phyloP scores from a whole-genome alignment of 352 stramenopile species.

The Phytopythium sindhum region DNA sequence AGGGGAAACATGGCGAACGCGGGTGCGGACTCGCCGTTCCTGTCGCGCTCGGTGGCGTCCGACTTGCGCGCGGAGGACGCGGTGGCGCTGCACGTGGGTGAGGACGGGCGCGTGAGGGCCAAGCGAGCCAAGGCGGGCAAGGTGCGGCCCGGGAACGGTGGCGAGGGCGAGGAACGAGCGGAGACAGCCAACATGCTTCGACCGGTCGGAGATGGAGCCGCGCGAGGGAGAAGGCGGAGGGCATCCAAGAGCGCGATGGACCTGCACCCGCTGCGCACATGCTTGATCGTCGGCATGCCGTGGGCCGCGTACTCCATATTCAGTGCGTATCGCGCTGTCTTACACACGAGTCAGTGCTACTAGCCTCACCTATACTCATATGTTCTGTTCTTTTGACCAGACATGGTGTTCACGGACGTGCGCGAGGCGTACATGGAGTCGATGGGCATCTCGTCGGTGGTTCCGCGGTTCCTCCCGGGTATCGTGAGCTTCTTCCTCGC shows the following conservation, averaged over 20 bases:
- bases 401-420: conserved; percentile 70
- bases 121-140: neutral
- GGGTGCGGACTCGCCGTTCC: neutral
- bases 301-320: conserved; percentile 72
- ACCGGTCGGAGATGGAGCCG: neutral
- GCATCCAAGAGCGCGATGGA: conserved; percentile 2
- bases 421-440: conserved; percentile 66
- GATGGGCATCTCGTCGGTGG: conserved; percentile 56
- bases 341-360: no score
- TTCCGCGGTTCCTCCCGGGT: conserved; percentile 60
- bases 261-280: conserved; percentile 40
- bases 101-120: neutral
- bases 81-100: neutral
- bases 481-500: conserved; percentile 65
- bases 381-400: conserved; percentile 20
- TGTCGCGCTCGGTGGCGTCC: neutral
- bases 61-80: neutral
- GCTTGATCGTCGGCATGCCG: conserved; percentile 68
- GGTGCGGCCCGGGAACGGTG: neutral
- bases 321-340: conserved; percentile 26
- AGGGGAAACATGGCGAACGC: neutral
- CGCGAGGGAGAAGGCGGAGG: neutral
- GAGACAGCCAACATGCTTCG: neutral
- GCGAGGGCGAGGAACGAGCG: neutral
- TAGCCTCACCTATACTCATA: neutral